These are phyloP conservation scores for Lachnellula hyalina DNA, from an alignment of 2,329 filamentous ascomycete genomes.

Conservation along the genomic window DNA sequence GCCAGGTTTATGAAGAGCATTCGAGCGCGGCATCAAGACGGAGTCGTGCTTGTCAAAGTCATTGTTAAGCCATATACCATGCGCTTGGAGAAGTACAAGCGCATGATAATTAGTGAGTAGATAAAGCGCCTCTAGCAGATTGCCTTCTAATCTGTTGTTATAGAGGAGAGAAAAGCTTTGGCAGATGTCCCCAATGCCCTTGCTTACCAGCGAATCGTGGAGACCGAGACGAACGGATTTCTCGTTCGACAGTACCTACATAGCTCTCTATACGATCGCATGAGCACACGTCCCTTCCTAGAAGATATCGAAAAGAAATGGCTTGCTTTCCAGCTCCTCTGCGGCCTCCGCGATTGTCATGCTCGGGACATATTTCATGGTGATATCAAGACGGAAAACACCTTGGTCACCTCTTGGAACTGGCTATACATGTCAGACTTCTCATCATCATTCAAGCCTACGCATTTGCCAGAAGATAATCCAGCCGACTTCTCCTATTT, in stretches of 20 bases:
- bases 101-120: conserved; percentile 64
- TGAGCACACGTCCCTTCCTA: conserved; percentile 92
- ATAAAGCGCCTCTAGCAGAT: not conserved
- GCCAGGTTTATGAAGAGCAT: conserved; percentile 97
- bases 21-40: conserved; percentile 81
- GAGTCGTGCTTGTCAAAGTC: conserved; percentile 88
- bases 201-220: conserved; percentile 82
- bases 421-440: conserved; percentile 99
- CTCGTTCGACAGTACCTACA: conserved; percentile 93
- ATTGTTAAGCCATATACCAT: conserved; percentile 89
- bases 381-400: conserved; percentile 97
- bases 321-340: conserved; percentile 93
- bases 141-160: conserved; percentile 10
- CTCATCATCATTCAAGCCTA: conserved; percentile 90
- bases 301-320: conserved; percentile 99
- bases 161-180: conserved; percentile 74
- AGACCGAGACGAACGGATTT: conserved; percentile 87
- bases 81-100: conserved; percentile 73
- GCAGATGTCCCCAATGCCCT: conserved; percentile 86
- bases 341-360: conserved; percentile 88
- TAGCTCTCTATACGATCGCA: conserved; percentile 92
- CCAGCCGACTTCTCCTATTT: conserved; percentile 97
- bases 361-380: conserved; percentile 86
- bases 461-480: conserved; percentile 90
- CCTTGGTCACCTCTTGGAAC: conserved; percentile 97